phyloP scores from a whole-genome alignment of 805 yeast species.

The Candida maesae region DNA sequence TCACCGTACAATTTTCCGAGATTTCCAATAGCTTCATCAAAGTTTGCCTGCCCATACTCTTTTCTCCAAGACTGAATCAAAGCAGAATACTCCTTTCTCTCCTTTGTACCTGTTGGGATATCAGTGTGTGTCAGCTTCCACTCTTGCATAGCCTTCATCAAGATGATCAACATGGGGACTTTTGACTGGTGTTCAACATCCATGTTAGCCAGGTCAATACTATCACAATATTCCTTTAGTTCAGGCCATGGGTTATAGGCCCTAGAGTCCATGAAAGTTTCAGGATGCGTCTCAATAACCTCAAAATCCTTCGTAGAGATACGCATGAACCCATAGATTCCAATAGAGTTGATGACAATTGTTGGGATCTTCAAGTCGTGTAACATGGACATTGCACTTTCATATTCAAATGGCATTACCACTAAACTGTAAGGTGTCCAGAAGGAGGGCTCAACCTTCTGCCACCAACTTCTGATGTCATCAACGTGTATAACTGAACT shows the following conservation, averaged over 20 bases:
- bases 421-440: conserved; percentile 52
- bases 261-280: conserved; percentile 58
- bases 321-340: conserved; percentile 63
- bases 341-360: conserved; percentile 46
- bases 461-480: conserved; percentile 13
- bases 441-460: conserved; percentile 7
- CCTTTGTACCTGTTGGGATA: conserved; percentile 38
- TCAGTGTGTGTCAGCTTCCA: conserved; percentile 35
- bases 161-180: conserved; percentile 65
- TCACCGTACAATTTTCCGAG: conserved; percentile 40
- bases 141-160: conserved; percentile 47
- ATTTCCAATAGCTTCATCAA: conserved; percentile 48
- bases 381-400: conserved; percentile 32
- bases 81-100: conserved; percentile 31
- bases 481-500: conserved; percentile 12
- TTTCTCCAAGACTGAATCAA: conserved; percentile 37
- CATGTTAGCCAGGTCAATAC: conserved; percentile 44
- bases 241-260: conserved; percentile 73
- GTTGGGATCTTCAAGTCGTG: conserved; percentile 51
- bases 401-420: conserved; percentile 38
- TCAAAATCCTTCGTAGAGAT: conserved; percentile 52
- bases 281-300: conserved; percentile 75
- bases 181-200: conserved; percentile 47
- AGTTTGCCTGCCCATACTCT: conserved; percentile 36
- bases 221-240: conserved; percentile 44